Percentiles rank a stretch among this genome's conserved stretches.
These are phyloP conservation scores for Fusarium illudens DNA, from an alignment of 2,329 filamentous ascomycete species.

Conservation along the genomic window DNA sequence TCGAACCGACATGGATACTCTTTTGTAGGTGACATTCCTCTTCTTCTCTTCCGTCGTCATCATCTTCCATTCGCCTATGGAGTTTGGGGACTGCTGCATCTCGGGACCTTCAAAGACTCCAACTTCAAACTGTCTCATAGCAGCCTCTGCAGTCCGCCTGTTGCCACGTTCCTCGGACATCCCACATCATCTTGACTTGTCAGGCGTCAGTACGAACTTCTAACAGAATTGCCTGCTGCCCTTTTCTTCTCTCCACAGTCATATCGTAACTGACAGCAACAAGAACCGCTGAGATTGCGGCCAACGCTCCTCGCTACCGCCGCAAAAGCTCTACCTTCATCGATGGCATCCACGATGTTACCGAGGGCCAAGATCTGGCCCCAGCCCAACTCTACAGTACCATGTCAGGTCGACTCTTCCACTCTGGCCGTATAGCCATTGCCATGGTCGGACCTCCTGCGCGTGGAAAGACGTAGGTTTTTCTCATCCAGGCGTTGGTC, in stretches of 20 bases:
- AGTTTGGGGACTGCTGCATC: background rate
- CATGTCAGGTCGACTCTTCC: slow-evolving; percentile 95
- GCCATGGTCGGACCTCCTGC: slow-evolving; percentile 96
- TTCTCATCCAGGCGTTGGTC: background rate
- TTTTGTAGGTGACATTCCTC: slow-evolving; percentile 62
- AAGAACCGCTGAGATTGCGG: slow-evolving; percentile 90
- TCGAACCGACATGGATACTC: slow-evolving; percentile 62
- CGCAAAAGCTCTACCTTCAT: slow-evolving; percentile 96
- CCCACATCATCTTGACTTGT: background rate
- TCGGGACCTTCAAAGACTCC: background rate
- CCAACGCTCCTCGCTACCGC: slow-evolving; percentile 87
- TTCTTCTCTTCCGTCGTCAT: background rate
- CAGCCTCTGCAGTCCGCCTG: background rate
- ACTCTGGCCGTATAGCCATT: slow-evolving; percentile 96
- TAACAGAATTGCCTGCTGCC: background rate
- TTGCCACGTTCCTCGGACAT: background rate
- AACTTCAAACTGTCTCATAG: background rate
- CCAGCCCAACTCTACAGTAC: slow-evolving; percentile 98
- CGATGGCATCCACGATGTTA: slow-evolving; percentile 94
- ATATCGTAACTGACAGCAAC: slow-evolving; percentile 29
- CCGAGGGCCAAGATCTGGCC: slow-evolving; percentile 82
- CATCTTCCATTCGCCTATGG: background rate
- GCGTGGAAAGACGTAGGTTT: slow-evolving; percentile 86
- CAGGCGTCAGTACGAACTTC: background rate
- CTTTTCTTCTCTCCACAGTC: background rate